A percentile compares a stretch with the other conserved stretches of the same genome.
Evolutionary conservation across 2,329 filamentous ascomycete genomes (phyloP).

Genomic region (Monilinia polystroma): DNA sequence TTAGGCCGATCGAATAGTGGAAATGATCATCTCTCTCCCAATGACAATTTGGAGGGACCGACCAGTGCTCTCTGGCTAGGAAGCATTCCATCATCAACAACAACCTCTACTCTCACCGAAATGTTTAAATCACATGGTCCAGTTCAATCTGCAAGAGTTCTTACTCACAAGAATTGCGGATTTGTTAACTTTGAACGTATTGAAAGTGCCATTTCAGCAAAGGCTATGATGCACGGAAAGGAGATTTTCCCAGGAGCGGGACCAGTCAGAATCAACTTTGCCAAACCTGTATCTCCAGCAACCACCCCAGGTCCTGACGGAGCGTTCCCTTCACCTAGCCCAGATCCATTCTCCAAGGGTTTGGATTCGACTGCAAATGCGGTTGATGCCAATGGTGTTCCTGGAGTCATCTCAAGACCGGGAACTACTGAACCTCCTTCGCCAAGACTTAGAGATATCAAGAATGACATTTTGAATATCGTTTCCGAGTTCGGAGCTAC

Average conservation of each 20-base stretch:
- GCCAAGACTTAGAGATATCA: slow-evolving; percentile 73
- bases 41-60: slow-evolving; percentile 85
- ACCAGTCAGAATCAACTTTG: slow-evolving; percentile 93
- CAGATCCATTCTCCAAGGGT: slow-evolving; percentile 70
- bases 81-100: slow-evolving; percentile 95
- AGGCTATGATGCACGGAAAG: slow-evolving; percentile 86
- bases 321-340: slow-evolving; percentile 85
- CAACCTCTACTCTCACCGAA: slow-evolving; percentile 87
- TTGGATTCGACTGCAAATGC: slow-evolving; percentile 50
- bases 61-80: slow-evolving; percentile 96
- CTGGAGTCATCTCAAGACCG: slow-evolving; percentile 43
- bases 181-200: slow-evolving; percentile 96
- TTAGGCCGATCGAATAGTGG: slow-evolving; percentile 65
- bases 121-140: slow-evolving; percentile 94
- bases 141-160: slow-evolving; percentile 85
- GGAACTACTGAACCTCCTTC: slow-evolving; percentile 60
- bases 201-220: slow-evolving; percentile 88
- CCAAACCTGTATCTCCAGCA: slow-evolving; percentile 88
- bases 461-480: slow-evolving; percentile 79
- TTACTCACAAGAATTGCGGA: slow-evolving; percentile 98
- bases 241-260: slow-evolving; percentile 98
- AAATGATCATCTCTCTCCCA: slow-evolving; percentile 67
- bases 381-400: slow-evolving; percentile 41
- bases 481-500: slow-evolving; percentile 85
- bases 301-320: slow-evolving; percentile 87